Evolutionary conservation across 2,329 filamentous ascomycete genomes (phyloP), one percentile per base, ranked within the genome.

Genomic region (Cercospora citrullina): DNA sequence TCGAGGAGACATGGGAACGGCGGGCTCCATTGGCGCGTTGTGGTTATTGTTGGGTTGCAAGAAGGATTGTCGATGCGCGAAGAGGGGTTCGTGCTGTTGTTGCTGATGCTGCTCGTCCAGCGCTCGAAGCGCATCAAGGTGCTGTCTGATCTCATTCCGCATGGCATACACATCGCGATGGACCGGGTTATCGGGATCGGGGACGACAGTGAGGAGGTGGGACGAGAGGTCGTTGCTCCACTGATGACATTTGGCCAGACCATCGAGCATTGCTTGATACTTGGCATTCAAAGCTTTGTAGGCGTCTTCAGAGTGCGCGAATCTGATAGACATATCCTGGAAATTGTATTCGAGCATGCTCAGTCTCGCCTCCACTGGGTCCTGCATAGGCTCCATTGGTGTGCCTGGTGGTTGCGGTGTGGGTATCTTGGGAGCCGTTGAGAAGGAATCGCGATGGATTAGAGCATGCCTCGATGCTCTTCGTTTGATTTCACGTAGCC

Each of bases 401-500:
- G 74, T 71, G n/a, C 92, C 92, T 14, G 92, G 92, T 9, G 92
- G 90, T 74, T 95, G 93, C 26, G 93, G 92, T 16, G 87, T 86
- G 48, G 90, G 84, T 64, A 81, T 75, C 77, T 96, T 96, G 68
- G 91, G 89, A 31, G 87, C 87, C 71, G 79, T 78, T 2, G 89
- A 91, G 81, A 95, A 97, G 14, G 90, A 91, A 77, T 98, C 95
- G 73, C 94, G 89, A 77, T 98, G 93, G 26, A 97, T 96, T 65
- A 98, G 85, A 26, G 94, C 91, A 81, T 98, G 95, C 69, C 95
- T 87, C 39, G 94, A 98, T 18, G 95, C 94, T 69, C 95, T 88
- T 69, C 95, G 90, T 81, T 97, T 97, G 80, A 99, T 99, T 77
- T 99, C 95, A 53, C 95, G 88, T 69, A 99, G 82, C 7, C 94